Evolutionary conservation across 306 rosid genomes (phyloP).

Genomic region (Neltuma alba): DNA sequence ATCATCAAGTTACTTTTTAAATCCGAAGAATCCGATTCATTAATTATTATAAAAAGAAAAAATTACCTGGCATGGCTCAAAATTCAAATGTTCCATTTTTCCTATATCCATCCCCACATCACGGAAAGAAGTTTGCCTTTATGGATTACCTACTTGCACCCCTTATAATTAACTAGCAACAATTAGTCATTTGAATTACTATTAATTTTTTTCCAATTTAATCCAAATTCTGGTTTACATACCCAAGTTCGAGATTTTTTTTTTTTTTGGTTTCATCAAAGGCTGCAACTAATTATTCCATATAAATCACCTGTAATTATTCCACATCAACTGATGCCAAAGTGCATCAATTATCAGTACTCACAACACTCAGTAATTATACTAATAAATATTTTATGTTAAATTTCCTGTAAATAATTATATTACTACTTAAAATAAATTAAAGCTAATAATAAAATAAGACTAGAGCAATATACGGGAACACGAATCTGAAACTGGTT

Average conservation of each 20-base stretch:
- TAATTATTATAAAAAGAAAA: background rate
- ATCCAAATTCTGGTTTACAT: background rate
- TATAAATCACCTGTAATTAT: background rate
- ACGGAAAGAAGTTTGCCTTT: too few species aligned
- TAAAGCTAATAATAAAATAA: background rate
- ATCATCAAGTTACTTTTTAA: background rate
- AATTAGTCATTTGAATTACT: too few species aligned
- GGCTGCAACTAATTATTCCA: background rate
- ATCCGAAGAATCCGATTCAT: background rate
- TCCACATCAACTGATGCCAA: background rate
- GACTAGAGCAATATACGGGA: background rate
- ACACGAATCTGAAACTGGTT: background rate
- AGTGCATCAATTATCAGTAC: too few species aligned
- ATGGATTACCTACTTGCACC: too few species aligned
- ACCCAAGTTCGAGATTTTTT: background rate
- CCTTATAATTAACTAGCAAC: too few species aligned
- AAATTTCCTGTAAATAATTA: background rate
- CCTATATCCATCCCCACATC: background rate
- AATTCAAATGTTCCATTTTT: too few species aligned
- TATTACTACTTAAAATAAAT: background rate
- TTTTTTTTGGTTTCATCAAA: background rate
- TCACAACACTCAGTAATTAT: too few species aligned
- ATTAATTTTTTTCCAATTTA: too few species aligned
- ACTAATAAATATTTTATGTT: background rate
- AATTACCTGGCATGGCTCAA: background rate